Percentiles rank a stretch among this genome's conserved stretches.
phyloP scores from a whole-genome alignment of 192 early-diverging fungal genomes.

The Podochytrium sp. region DNA sequence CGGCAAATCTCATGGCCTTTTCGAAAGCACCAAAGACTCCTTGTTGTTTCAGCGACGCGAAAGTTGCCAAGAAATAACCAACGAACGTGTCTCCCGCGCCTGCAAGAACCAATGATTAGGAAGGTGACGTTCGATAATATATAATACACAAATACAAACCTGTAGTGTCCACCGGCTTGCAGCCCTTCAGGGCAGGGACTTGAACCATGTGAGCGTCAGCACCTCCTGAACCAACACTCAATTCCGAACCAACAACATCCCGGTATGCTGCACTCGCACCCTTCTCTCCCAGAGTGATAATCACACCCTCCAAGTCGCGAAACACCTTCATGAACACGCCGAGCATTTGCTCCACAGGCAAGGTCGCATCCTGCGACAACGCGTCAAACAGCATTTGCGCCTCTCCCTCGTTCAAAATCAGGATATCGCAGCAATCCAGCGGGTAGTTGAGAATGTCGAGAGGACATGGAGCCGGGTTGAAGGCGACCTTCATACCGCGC shows the following conservation, averaged over 20 bases:
- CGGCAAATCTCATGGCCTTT: slow-evolving; percentile 62
- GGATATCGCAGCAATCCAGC: slow-evolving; percentile 65
- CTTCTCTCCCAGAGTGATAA: slow-evolving; percentile 72
- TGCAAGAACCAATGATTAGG: not conserved
- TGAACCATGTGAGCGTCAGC: too few species aligned
- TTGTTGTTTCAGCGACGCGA: slow-evolving; percentile 45
- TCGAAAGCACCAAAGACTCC: slow-evolving; percentile 38
- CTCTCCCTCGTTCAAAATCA: slow-evolving; percentile 85
- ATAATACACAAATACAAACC: not conserved
- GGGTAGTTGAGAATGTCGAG: slow-evolving; percentile 42
- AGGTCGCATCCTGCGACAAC: slow-evolving; percentile 38
- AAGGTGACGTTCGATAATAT: not conserved
- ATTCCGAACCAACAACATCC: not conserved
- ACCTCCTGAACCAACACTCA: not conserved
- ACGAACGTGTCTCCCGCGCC: slow-evolving; percentile 59
- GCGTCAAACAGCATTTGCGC: slow-evolving; percentile 49
- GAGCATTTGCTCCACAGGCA: not conserved
- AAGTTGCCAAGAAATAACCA: slow-evolving; percentile 70
- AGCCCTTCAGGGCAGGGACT: slow-evolving; percentile 10
- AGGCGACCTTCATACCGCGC: slow-evolving; percentile 69
- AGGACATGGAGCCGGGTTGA: slow-evolving; percentile 86
- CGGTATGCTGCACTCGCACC: slow-evolving; percentile 60
- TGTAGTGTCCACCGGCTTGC: slow-evolving; percentile 19
- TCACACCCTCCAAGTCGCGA: slow-evolving; percentile 56
- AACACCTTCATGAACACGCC: slow-evolving; percentile 5